phyloP scores from a whole-genome alignment of 2,329 filamentous ascomycete genomes.

The Dothideomycetes sp. region DNA sequence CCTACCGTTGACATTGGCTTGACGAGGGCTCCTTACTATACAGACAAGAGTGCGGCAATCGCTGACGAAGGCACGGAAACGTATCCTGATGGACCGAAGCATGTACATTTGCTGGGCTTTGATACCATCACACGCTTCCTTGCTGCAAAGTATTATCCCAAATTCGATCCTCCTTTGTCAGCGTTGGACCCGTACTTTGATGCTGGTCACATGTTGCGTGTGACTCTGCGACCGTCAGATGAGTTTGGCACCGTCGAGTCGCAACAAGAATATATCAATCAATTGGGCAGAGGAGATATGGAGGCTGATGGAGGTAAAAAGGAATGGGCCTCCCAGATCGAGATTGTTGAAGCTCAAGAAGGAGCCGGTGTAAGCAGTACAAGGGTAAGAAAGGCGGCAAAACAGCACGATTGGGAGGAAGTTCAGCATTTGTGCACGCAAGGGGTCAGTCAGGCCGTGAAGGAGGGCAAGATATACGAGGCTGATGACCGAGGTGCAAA shows the following conservation, averaged over 20 bases:
- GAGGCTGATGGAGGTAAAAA: conserved; percentile 45
- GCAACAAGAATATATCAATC: conserved; percentile 47
- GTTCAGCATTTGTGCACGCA: conserved; percentile 48
- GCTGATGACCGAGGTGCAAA: conserved; percentile 26
- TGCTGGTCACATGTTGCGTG: conserved; percentile 48
- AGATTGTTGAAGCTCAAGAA: conserved; percentile 46
- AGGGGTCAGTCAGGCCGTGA: conserved; percentile 51
- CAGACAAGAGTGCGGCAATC: conserved; percentile 58
- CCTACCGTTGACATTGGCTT: conserved; percentile 55
- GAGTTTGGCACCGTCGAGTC: conserved; percentile 49
- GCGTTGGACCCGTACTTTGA: conserved; percentile 56
- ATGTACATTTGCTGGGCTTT: conserved; percentile 64
- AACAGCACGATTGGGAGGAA: conserved; percentile 36
- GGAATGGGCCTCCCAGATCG: conserved; percentile 53
- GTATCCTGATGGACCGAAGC: conserved; percentile 32
- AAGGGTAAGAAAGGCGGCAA: conserved; percentile 50
- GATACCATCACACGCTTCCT: conserved; percentile 69
- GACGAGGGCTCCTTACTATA: conserved; percentile 64
- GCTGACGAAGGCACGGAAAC: conserved; percentile 28
- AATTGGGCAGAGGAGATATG: conserved; percentile 38
- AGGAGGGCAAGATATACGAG: conserved; percentile 47
- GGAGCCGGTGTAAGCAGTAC: conserved; percentile 49
- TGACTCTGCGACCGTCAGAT: conserved; percentile 54
- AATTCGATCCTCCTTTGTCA: conserved; percentile 37
- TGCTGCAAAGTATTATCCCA: conserved; percentile 60